Base-by-base conservation (phyloP, 495 filamentous ascomycete species). In the Lophiostoma macrostomum region DNA sequence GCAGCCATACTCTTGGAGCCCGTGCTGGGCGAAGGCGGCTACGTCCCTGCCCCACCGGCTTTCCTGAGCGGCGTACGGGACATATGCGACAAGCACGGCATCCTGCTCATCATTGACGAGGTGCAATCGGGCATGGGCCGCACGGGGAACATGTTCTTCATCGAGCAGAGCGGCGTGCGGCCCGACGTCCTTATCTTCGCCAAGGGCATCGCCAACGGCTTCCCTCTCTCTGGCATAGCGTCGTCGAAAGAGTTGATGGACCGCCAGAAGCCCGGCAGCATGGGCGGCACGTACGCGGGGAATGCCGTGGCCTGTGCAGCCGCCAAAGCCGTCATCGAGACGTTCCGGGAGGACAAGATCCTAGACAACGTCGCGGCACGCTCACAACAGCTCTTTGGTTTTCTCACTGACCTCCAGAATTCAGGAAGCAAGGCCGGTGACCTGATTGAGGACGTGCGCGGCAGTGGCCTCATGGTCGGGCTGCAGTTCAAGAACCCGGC, bases 41-140 rank as follows among this genome's bases (percentile, higher is more conserved):
- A 52, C 24, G 48, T 52, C 14, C 48, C 48, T 14, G 37, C 48
- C 14, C 32, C 48, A 48, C 28, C 37, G 5, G 48, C 28, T 18
- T 52, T 43, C 37, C 48, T 52, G 10, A 5, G 24, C 16, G 19
- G 38, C 6, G 16, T 52, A 5, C 48, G 48, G 7, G 36, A 52
- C 18, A 52, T 52, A n/a, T 52, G 48, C 37, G 48, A 52, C 48
- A 46, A 52, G 37, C 35, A 52, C 37, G 46, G 46, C 24, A 52
- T 52, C 10, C 48, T 52, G 38, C 23, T 52, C 13, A 32, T 52
- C 25, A 16, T 22, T 12, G 48, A 52, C 37, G 48, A 52, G 22
- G 48, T 52, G 5, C 48, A 52, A 36, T 52, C 37, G 5, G 48
- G 48, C 38, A 43, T 46, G 37, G 48, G 48, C 14, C 37, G 48